These are phyloP conservation scores for Cytospora chrysosperma DNA, from an alignment of 2,329 filamentous ascomycete species.

Conservation along the genomic window DNA sequence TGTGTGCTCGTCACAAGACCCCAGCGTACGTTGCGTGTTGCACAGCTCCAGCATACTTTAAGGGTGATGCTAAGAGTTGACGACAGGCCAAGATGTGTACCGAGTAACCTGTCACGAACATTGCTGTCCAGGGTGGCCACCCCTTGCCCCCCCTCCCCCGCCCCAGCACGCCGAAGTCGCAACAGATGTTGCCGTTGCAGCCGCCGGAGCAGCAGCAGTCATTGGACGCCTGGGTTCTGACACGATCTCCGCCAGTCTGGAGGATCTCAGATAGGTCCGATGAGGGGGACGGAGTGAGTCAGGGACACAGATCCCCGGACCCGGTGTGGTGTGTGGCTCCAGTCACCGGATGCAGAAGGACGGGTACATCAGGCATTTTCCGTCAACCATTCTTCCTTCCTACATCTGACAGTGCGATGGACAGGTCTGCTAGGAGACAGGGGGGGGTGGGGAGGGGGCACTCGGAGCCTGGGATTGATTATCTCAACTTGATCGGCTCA, in stretches of 20 bases:
- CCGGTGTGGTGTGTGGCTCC: conserved; percentile 2
- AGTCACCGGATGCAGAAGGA: not conserved
- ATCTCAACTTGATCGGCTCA: not conserved
- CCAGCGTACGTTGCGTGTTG: not conserved
- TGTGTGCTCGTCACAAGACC: not conserved
- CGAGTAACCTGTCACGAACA: not conserved
- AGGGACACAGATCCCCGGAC: conserved; percentile 15
- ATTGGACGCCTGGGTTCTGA: conserved; percentile 3
- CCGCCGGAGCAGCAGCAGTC: not conserved
- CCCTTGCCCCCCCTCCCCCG: no score
- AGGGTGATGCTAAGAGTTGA: not conserved
- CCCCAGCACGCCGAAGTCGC: not conserved
- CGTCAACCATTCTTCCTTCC: not conserved
- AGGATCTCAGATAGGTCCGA: conserved; percentile 23
- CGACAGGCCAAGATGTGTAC: conserved; percentile 4
- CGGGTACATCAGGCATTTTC: conserved; percentile 18
- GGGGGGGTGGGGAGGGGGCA: not conserved
- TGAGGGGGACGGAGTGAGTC: conserved; percentile 22
- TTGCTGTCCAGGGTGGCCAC: not conserved
- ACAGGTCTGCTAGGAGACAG: not conserved
- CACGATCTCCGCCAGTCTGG: conserved; percentile 21
- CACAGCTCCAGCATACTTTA: conserved; percentile 8
- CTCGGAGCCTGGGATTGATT: not conserved
- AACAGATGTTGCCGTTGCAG: not conserved
- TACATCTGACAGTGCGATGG: not conserved